Evolutionary conservation across 768 basidiomycete species (phyloP), one percentile per base, ranked within the genome.

Genomic region (Leccinellum luteum): DNA sequence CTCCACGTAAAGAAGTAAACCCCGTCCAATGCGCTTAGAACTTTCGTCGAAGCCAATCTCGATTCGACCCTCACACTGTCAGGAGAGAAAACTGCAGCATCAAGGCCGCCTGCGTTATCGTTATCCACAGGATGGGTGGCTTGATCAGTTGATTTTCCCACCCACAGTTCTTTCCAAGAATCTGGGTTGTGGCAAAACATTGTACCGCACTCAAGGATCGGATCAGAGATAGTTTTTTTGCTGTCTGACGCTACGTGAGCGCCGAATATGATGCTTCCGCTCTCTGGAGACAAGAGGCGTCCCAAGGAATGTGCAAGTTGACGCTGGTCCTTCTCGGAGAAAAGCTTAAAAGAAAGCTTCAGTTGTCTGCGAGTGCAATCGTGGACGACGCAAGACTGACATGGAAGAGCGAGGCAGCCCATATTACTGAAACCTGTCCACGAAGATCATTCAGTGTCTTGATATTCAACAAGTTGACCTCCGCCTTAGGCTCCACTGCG

Each of bases 371-470:
- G n/a, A 73, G 64, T 12, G 13, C 73, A 76, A 2, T 8, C 14
- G 12, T 31, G 17, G 48, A 31, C 14, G 19, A 41, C n/a, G 21
- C 6, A 23, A 51, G 44, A 62, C 62, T 48, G 28, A 69, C 65
- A 51, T 74, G 69, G 60, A 86, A 85, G 66, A 85, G 72, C 6
- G 78, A 68, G 13, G 77, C 73, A 2, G 78, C 77, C 62, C 83
- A 78, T 19, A 86, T 81, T 6, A 69, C 79, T 12, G 81, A 76
- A 38, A 83, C 67, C 23, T 72, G 76, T 3, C 81, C 79, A 48
- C 64, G 76, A 9, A 84, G 70, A 6, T 77, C 76, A 19, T 72
- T 81, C 34, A 85, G 69, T 0, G 79, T 77, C 1, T 55, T 73
- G 30, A 82, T 56, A 2, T 67, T 59, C 4, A 60, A 28, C 44